Evolutionary conservation across 257 asterid genomes (phyloP).

Genomic region (Thymus quinquecostatus): DNA sequence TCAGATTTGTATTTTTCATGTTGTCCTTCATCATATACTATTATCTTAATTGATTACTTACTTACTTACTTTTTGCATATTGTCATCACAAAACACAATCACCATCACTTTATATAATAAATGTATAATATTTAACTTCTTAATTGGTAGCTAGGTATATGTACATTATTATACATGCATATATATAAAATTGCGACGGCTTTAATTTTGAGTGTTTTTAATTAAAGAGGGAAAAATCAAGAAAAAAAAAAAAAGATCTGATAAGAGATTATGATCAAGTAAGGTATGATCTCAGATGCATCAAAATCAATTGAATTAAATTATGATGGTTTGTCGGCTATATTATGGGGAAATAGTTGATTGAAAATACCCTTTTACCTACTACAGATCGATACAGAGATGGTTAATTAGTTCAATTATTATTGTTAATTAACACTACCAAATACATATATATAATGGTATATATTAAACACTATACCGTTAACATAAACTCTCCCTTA

Average conservation of each 20-base stretch:
- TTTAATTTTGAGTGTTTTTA: conserved; percentile 1
- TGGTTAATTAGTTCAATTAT: conserved; percentile 13
- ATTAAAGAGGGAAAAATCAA: not conserved
- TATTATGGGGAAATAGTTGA: conserved; percentile 27
- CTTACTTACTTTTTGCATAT: conserved; percentile 25
- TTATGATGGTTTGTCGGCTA: conserved; percentile 27
- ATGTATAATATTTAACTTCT: too few species aligned
- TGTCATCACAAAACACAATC: conserved; percentile 44
- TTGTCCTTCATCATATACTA: conserved; percentile 23
- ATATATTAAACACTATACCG: not conserved
- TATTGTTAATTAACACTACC: not conserved
- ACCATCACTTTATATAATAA: conserved; percentile 29
- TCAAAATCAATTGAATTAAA: conserved; percentile 57
- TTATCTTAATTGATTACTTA: not conserved
- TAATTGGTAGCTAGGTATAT: too few species aligned
- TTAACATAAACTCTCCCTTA: not conserved
- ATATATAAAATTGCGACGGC: conserved; percentile 33
- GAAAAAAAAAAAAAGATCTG: not conserved
- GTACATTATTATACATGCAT: too few species aligned
- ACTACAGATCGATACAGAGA: conserved; percentile 22
- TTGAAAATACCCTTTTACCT: conserved; percentile 46
- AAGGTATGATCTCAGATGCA: conserved; percentile 68
- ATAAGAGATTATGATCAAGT: conserved; percentile 25
- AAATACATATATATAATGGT: not conserved
- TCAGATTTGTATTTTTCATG: conserved; percentile 41